phyloP scores from a whole-genome alignment of 2,329 filamentous ascomycete species.

The Epichloe coenophiala region DNA sequence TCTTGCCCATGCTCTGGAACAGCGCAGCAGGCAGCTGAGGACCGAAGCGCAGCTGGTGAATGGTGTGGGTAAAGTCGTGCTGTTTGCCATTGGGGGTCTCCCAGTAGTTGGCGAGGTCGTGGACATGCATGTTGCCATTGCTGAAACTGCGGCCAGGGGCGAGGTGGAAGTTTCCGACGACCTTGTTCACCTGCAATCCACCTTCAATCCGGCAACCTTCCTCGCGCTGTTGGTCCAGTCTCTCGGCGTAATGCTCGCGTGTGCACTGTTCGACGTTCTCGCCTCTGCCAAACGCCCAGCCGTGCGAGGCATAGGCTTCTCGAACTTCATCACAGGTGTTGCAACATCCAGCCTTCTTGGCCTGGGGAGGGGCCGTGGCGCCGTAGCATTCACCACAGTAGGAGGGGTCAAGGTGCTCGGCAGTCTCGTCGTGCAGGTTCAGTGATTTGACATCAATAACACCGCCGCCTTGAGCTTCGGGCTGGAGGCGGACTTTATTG shows the following conservation, averaged over 20 bases:
- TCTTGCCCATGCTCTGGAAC: constrained; percentile 40
- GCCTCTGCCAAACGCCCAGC: constrained; percentile 89
- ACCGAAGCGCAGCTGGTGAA: constrained; percentile 86
- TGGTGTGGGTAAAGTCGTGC: constrained; percentile 80
- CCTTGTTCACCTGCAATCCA: constrained; percentile 89
- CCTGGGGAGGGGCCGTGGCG: constrained; percentile 57
- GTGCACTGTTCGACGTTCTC: constrained; percentile 91
- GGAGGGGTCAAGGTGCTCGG: constrained; percentile 69
- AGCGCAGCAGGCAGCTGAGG: constrained; percentile 72
- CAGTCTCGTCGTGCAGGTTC: constrained; percentile 50
- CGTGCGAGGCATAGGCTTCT: constrained; percentile 79
- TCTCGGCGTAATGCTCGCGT: constrained; percentile 85
- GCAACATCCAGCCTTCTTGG: constrained; percentile 76
- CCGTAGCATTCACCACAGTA: constrained; percentile 96
- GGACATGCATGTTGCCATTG: constrained; percentile 92
- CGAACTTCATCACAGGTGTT: constrained; percentile 95
- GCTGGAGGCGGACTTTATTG: constrained; percentile 71
- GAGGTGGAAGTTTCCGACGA: constrained; percentile 96
- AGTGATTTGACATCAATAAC: constrained; percentile 60
- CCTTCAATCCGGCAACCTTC: constrained; percentile 95
- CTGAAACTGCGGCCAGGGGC: constrained; percentile 93
- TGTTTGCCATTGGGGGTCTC: constrained; percentile 51
- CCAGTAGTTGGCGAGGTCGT: constrained; percentile 94
- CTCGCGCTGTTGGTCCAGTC: constrained; percentile 70
- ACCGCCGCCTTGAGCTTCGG: constrained; percentile 59